phyloP scores from a whole-genome alignment of 345 rosid genomes.

The Euphorbia tirucalli region DNA sequence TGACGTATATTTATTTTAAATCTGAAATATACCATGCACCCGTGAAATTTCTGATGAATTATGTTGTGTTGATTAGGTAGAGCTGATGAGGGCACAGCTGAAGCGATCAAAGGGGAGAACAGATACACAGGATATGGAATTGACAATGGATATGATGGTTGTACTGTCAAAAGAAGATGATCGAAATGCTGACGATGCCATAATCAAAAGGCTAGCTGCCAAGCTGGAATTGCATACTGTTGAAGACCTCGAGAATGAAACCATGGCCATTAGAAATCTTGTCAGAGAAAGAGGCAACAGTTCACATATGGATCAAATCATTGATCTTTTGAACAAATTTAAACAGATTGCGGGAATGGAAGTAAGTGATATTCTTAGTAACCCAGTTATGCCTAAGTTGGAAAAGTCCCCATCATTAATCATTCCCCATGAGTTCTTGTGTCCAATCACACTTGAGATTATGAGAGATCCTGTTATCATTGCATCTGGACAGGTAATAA shows the following conservation, averaged over 20 bases:
- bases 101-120: slow-evolving; percentile 58
- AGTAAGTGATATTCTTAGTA: slow-evolving; percentile 36
- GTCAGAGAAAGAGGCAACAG: slow-evolving; percentile 35
- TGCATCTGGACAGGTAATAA: slow-evolving; percentile 74
- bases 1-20: too few relatives aligned
- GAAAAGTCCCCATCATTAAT: slow-evolving; percentile 43
- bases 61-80: slow-evolving; percentile 37
- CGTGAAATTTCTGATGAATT: too few relatives aligned
- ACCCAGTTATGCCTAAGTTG: slow-evolving; percentile 35
- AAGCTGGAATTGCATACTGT: slow-evolving; percentile 58
- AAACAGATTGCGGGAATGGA: slow-evolving; percentile 56
- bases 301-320: slow-evolving; percentile 45
- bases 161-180: slow-evolving; percentile 57
- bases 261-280: slow-evolving; percentile 48
- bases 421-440: slow-evolving; percentile 74
- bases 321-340: slow-evolving; percentile 66
- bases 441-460: slow-evolving; percentile 77
- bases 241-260: slow-evolving; percentile 58
- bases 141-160: slow-evolving; percentile 78
- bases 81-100: slow-evolving; percentile 49
- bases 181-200: slow-evolving; percentile 63
- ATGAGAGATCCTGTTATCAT: slow-evolving; percentile 80
- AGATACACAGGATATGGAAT: slow-evolving; percentile 79
- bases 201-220: slow-evolving; percentile 64
- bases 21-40: too few relatives aligned